Conservation (phyloP, 169 alveolate genomes). For the Plasmodium reichenowi region DNA sequence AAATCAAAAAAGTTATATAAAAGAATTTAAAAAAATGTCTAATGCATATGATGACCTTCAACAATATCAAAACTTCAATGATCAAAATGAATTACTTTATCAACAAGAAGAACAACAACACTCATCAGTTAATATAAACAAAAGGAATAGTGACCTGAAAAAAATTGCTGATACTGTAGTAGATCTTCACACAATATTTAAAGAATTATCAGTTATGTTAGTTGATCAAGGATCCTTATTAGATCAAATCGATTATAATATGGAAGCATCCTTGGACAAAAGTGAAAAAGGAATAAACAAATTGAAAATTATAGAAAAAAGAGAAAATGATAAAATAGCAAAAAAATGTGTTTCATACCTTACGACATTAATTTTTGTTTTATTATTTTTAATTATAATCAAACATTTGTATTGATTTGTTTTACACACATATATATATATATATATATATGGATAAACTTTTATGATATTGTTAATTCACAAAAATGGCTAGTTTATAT, state of each 20-base stretch:
- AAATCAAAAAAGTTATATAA: conserved; percentile 80
- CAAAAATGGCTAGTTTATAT: no score
- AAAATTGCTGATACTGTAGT: conserved; percentile 83
- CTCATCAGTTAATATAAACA: conserved; percentile 61
- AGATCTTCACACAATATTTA: conserved; percentile 85
- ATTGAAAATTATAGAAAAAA: conserved; percentile 59
- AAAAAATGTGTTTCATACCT: conserved; percentile 64
- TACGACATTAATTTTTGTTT: conserved; percentile 42
- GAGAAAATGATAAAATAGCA: conserved; percentile 41
- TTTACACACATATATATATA: neutral
- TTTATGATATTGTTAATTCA: neutral
- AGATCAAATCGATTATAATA: conserved; percentile 88
- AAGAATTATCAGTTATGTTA: conserved; percentile 84
- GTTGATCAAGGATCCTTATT: conserved; percentile 88
- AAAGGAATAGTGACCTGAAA: conserved; percentile 82
- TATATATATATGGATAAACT: conserved; percentile 1
- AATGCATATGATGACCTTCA: conserved; percentile 66
- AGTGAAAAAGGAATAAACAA: conserved; percentile 71
- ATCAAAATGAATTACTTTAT: conserved; percentile 41
- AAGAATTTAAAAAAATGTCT: conserved; percentile 77
- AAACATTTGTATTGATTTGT: conserved; percentile 32
- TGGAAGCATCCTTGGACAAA: conserved; percentile 75
- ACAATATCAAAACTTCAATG: conserved; percentile 18
- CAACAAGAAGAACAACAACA: conserved; percentile 59
- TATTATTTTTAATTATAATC: conserved; percentile 61